Evolutionary conservation across 2,329 filamentous ascomycete genomes (phyloP), one percentile per base, ranked within the genome.

Genomic region (Fusarium fujikuroi): DNA sequence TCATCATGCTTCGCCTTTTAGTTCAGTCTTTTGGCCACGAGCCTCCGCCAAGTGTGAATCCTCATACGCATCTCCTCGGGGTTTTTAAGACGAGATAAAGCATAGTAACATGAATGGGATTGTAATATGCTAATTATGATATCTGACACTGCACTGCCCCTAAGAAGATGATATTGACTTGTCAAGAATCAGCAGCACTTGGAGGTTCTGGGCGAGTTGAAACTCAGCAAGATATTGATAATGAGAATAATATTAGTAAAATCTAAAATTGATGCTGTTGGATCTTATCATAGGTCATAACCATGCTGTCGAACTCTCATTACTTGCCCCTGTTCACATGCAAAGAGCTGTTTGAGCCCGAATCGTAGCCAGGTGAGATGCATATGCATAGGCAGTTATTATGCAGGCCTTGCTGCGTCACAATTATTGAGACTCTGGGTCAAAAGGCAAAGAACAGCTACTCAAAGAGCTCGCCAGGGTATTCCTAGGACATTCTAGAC

Each of bases 241-340:
- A 63, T 43, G 42, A 37, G 25, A 15, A 63, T 65, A 25, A 14
- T 44, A 69, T 69, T 69, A 69, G 30, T 59, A 53, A 69, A 53
- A 28, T 47, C 4, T 28, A 39, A 47, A 42, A 14, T 32, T 37
- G 32, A 32, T 28, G 19, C n/a, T 53, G 5, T 18, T 42, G 16
- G 21, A 40, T 53, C 66, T 64, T 64, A 69, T 69, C 66, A 47
- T 14, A 52, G 14, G 28, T 18, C 16, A 58, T 23, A 28, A 49
- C 32, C 28, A 16, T 28, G 34, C 34, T 42, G 28, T 49, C 12
- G 19, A 36, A 39, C 40, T 34, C 36, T 43, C 36, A n/a, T 36
- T 42, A 21, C 21, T 40, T 43, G 42, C 52, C 52, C 65, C 65
- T 65, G 56, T 65, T 37, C 39, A 36, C 37, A 21, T 59, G 59